Percentiles rank a stretch among this genome's conserved stretches.
These are phyloP conservation scores for Neocallimastix lanati DNA, from an alignment of 192 early-diverging fungal species.

Conservation along the genomic window DNA sequence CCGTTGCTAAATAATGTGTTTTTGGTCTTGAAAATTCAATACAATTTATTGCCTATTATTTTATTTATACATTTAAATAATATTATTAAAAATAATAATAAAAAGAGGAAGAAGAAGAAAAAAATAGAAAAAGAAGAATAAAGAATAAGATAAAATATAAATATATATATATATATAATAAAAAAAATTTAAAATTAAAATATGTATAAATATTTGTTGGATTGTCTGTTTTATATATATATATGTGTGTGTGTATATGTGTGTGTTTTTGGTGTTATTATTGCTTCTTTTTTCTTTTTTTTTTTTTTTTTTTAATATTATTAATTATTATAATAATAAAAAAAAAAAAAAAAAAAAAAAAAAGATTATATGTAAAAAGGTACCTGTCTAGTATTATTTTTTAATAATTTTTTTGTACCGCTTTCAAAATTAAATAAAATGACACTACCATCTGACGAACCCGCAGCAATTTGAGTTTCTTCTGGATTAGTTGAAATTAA, in stretches of 20 bases:
- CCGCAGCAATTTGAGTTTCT: neutral
- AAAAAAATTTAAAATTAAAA: too few species aligned
- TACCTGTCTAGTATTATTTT: neutral
- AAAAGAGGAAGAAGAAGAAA: neutral
- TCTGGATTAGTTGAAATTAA: neutral
- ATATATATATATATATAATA: too few species aligned
- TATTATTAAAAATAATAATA: neutral
- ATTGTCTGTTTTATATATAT: too few species aligned
- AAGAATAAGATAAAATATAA: too few species aligned
- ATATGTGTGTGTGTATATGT: too few species aligned
- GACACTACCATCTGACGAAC: neutral
- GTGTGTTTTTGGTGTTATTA: too few species aligned
- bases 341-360: neutral
- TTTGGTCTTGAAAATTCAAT: neutral
- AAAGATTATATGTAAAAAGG: too few species aligned
- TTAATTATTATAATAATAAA: neutral
- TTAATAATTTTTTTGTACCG: neutral
- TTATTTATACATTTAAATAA: neutral
- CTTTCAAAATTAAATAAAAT: neutral
- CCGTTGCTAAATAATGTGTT: neutral
- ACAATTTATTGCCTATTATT: neutral
- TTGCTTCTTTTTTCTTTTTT: too few species aligned
- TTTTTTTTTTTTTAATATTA: too few species aligned
- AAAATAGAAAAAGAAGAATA: neutral
- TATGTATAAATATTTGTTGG: too few species aligned